A percentile compares a stretch with the other conserved stretches of the same genome.
Evolutionary conservation across 768 basidiomycete species (phyloP).

Genomic region (Mycena polygramma): DNA sequence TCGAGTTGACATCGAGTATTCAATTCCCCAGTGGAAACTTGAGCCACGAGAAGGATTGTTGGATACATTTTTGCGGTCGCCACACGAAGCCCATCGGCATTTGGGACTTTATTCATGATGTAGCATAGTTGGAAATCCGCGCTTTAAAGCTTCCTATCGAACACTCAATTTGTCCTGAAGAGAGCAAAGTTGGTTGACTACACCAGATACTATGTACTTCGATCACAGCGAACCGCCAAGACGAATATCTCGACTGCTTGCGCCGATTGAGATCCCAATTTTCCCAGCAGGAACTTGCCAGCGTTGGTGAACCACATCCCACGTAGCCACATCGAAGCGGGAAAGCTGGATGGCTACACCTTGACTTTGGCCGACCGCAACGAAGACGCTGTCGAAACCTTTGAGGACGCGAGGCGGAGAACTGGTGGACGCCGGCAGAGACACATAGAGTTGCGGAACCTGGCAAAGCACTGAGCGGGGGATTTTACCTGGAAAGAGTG

Average conservation of each 20-base stretch:
- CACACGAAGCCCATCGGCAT: too few relatives aligned
- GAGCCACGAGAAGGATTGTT: too few relatives aligned
- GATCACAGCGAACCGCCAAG: slow-evolving; percentile 53
- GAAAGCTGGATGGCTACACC: slow-evolving; percentile 61
- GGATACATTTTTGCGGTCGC: too few relatives aligned
- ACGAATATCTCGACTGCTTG: slow-evolving; percentile 63
- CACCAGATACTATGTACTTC: too few relatives aligned
- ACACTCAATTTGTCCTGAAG: too few relatives aligned
- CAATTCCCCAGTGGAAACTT: background rate
- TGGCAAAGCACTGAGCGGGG: slow-evolving; percentile 35
- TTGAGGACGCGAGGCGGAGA: slow-evolving; percentile 64
- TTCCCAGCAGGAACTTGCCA: slow-evolving; percentile 67
- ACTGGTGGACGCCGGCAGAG: slow-evolving; percentile 60
- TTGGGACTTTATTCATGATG: too few relatives aligned
- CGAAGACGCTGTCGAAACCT: slow-evolving; percentile 67
- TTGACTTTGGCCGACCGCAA: slow-evolving; percentile 57
- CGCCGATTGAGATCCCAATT: slow-evolving; percentile 62
- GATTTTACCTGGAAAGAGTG: background rate
- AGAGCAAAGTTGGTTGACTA: background rate
- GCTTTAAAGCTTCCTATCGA: too few relatives aligned
- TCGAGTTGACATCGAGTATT: background rate
- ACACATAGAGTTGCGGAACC: slow-evolving; percentile 70
- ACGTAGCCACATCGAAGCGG: slow-evolving; percentile 67
- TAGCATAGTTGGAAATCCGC: too few relatives aligned
- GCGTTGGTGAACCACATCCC: slow-evolving; percentile 64